Base-by-base conservation (phyloP, 164 flowering plant genomes). In the Brasenia schreberi region DNA sequence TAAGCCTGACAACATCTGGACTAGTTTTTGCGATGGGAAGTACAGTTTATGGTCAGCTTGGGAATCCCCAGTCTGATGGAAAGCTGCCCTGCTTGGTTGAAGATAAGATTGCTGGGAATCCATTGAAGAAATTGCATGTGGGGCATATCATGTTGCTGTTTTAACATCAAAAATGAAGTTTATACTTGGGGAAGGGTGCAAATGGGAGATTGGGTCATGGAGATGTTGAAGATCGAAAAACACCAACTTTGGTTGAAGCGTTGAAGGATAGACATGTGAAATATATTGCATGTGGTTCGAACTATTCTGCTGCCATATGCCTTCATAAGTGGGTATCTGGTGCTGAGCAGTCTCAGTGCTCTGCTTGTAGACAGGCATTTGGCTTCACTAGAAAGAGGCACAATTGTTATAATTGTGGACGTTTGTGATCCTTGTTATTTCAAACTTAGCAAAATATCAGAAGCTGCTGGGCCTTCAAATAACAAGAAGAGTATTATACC, bases 191-290 rank as follows among this genome's bases (percentile, higher is more conserved):
- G 94, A 59, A 88, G 86, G 94, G 94, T 65, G 90, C 91, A 42
- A 88, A 88, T 77, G 94, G 94, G 61, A 83, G 94, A 68, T 75
- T 88, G 75, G 94, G 94, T 64, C 94, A 88, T 79, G 94, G 94
- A 61, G 91, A 88, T 68, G 65, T 76, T 62, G 90, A 84, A 77
- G 91, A 88, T 70, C 74, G 91, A 39, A 88, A 88, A 71, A 65
- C 75, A 23, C 89, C 94, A 17, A 76, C 85, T 67, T 64, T 86
- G 63, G 90, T 88, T 56, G 94, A 88, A 74, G 79, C 85, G 64
- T 78, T 88, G 78, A 88, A 84, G 77, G 94, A 88, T 73, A 82
- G 94, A 67, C 89, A 84, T 75, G 89, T 86, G 18, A 88, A 84
- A 67, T 80, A 77, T 71, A 81, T 88, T 73, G 80, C 89, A 23